These are phyloP conservation scores for Penicillium mononematosum DNA, from an alignment of 495 filamentous ascomycete species.

Conservation along the genomic window DNA sequence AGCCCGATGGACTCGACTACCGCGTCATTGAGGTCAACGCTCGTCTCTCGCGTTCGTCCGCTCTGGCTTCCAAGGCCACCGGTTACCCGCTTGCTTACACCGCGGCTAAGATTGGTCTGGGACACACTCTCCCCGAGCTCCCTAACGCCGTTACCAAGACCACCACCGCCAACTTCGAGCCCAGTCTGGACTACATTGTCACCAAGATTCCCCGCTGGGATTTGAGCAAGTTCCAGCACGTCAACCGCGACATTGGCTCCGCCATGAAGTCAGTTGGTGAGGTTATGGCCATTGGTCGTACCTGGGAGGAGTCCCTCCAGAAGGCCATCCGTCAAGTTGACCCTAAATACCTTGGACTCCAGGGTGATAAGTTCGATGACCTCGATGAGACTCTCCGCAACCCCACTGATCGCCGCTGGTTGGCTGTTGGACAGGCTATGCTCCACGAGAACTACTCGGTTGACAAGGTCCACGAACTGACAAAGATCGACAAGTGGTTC, in stretches of 20 bases:
- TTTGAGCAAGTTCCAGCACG: conserved; percentile 96
- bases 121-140: conserved; percentile 89
- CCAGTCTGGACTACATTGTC: conserved; percentile 93
- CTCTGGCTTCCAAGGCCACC: conserved; percentile 93
- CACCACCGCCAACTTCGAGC: conserved; percentile 98
- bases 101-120: conserved; percentile 93
- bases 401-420: conserved; percentile 92
- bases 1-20: conserved; percentile 93
- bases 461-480: conserved; percentile 84
- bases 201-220: conserved; percentile 99
- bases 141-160: conserved; percentile 98
- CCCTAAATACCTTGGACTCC: conserved; percentile 86
- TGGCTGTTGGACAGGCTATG: conserved; percentile 97
- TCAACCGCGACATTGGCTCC: conserved; percentile 94
- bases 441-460: conserved; percentile 93
- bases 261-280: conserved; percentile 99
- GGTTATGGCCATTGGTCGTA: conserved; percentile 98
- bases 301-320: conserved; percentile 98
- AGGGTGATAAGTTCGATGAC: conserved; percentile 91
- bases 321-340: conserved; percentile 97
- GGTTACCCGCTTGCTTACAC: conserved; percentile 96
- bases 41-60: conserved; percentile 90
- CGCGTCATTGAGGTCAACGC: conserved; percentile 98
- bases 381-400: conserved; percentile 87
- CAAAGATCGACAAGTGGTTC: conserved; percentile 99